Base-by-base conservation (phyloP, 2,329 filamentous ascomycete species). In the Cercospora beticola region DNA sequence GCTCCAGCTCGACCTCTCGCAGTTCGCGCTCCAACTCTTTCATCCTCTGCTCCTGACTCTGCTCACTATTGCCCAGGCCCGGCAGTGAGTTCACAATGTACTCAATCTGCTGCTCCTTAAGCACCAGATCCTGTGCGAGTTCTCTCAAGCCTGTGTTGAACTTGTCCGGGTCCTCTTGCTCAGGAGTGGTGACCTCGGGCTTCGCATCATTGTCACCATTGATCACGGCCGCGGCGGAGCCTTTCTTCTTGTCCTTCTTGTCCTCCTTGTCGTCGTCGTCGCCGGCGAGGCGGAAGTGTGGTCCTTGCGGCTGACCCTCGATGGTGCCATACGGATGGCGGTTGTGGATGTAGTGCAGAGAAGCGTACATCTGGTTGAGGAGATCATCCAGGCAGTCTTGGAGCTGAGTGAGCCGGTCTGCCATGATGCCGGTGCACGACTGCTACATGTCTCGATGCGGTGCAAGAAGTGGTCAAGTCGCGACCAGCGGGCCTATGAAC, bases 41-140 rank as follows among this genome's bases (percentile, higher is more conserved):
- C 77, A 85, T 83, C 62, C 87, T 86, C 72, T 86, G 84, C 76
- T 91, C 86, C 79, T 96, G 92, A 75, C 93, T 90, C 70, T 86
- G 84, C 78, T 94, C 91, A 75, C 90, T 94, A 70, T 89, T 92
- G 56, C 92, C 90, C 23, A 95, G 82, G 0, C 92, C 92, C 0
- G 92, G 92, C 2, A 96, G 83, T 23, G 86, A 87, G 16, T 89
- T 90, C 67, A 94, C 91, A 59, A 95, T 82, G 56, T 87, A 84
- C 78, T 95, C 92, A 70, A 95, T 93, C 81, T 94, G 91, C 81
- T 94, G 91, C 75, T 93, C 90, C 76, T 94, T 93, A 67, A 91
- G 79, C 67, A 94, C 89, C 28, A 95, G 83, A 77, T 94, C 92
- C 70, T 87, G 86, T 43, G 91, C 90, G 64, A 95, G 83, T 78